Percentiles rank a stretch among this genome's conserved stretches.
Conservation (phyloP, 106 monocot genomes). For the Phalaenopsis aphrodite region DNA sequence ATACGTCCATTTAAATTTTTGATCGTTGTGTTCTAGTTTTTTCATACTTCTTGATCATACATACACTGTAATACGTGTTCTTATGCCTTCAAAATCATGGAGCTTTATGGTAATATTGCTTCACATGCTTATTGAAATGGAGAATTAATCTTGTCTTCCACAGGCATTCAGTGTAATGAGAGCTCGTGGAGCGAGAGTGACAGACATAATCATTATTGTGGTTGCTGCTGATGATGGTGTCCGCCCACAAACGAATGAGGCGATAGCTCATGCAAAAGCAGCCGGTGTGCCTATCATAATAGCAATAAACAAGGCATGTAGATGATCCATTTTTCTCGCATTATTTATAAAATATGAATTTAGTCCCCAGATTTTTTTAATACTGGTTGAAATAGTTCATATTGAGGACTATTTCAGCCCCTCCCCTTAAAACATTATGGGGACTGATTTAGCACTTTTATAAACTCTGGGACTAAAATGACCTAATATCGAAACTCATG, state of each 20-base stretch:
- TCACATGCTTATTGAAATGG: neutral
- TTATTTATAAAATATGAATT: no score
- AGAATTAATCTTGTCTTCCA: constrained; percentile 5
- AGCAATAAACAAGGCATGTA: constrained; percentile 87
- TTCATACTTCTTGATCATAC: neutral
- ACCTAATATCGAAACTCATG: neutral
- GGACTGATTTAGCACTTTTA: no score
- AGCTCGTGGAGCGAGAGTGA: constrained; percentile 88
- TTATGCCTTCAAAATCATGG: constrained; percentile 1
- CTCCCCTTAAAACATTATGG: no score
- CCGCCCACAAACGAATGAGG: constrained; percentile 93
- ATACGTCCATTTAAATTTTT: neutral
- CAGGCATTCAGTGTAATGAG: constrained; percentile 99
- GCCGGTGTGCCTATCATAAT: constrained; percentile 89
- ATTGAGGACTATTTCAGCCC: no score
- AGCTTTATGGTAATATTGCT: neutral
- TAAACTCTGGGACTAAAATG: no score
- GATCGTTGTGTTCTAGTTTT: neutral
- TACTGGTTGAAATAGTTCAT: no score
- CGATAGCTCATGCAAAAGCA: constrained; percentile 98
- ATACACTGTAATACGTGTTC: neutral
- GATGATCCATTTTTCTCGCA: neutral
- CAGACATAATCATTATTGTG: constrained; percentile 87
- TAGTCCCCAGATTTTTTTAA: no score
- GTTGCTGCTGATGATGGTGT: constrained; percentile 99